Conservation (phyloP, 2,329 filamentous ascomycete species). For the Claviceps sp. region DNA sequence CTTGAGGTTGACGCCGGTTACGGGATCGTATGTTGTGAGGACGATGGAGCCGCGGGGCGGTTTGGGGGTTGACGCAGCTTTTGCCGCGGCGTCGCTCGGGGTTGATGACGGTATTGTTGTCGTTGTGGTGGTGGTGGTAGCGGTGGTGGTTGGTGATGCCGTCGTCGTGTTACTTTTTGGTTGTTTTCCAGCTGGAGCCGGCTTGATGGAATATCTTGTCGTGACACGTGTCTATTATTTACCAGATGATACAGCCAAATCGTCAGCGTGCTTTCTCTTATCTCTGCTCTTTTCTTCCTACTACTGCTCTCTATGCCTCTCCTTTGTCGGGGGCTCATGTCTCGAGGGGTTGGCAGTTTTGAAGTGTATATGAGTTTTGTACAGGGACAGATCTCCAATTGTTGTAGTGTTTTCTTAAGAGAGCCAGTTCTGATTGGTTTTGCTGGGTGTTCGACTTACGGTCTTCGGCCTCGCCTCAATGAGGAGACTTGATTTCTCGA, state of each 20-base stretch:
- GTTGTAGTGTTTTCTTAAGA: no score
- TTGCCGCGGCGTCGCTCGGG: constrained; percentile 14
- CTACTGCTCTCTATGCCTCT: background rate
- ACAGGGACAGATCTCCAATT: no score
- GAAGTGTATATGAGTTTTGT: no score
- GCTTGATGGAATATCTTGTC: constrained; percentile 72
- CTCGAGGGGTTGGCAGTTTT: no score
- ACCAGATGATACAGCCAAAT: constrained; percentile 3
- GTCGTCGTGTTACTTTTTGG: constrained; percentile 10
- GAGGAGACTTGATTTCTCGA: constrained; percentile 73
- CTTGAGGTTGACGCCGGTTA: constrained; percentile 70
- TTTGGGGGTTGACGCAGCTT: constrained; percentile 18
- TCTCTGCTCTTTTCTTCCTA: background rate
- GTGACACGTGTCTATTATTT: constrained; percentile 65
- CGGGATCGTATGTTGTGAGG: constrained; percentile 81
- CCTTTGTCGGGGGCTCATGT: background rate
- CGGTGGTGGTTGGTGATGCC: no score
- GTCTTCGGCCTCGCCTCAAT: constrained; percentile 75
- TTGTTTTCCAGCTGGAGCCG: constrained; percentile 20
- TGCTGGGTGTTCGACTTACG: constrained; percentile 35
- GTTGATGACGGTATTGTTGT: background rate
- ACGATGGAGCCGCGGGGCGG: constrained; percentile 57
- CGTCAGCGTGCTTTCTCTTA: background rate
- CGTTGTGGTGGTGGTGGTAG: background rate
- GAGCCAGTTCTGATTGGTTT: no score